Conservation (phyloP, 345 rosid genomes). For the Turnera subulata region DNA sequence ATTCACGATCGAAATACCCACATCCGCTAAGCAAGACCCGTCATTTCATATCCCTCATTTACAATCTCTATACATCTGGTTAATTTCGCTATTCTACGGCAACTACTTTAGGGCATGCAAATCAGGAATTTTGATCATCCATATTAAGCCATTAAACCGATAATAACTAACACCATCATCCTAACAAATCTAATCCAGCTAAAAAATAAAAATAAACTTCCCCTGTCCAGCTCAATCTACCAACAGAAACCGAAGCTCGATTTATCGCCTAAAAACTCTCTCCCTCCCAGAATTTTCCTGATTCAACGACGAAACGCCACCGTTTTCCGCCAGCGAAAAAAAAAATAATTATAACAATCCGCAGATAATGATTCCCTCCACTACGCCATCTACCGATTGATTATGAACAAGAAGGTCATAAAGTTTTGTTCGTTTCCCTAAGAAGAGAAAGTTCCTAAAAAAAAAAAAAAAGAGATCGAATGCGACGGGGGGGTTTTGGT, state of each 20-base stretch:
- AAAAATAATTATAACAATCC: too few relatives aligned
- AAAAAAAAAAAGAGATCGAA: too few relatives aligned
- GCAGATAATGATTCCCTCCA: not conserved
- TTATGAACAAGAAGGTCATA: not conserved
- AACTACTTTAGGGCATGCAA: not conserved
- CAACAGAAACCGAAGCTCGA: not conserved
- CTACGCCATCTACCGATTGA: constrained; percentile 9
- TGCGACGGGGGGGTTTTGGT: too few relatives aligned
- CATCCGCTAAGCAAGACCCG: not conserved
- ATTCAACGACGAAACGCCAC: too few relatives aligned
- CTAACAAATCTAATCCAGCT: not conserved
- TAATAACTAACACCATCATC: too few relatives aligned
- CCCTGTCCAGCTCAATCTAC: constrained; percentile 12
- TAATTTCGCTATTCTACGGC: not conserved
- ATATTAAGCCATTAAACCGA: too few relatives aligned
- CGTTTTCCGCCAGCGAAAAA: too few relatives aligned
- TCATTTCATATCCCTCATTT: not conserved
- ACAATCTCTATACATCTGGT: not conserved
- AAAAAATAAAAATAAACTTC: constrained; percentile 1
- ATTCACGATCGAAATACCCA: not conserved
- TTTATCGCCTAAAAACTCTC: too few relatives aligned
- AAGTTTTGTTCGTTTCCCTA: too few relatives aligned
- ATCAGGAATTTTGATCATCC: too few relatives aligned
- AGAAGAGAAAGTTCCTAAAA: too few relatives aligned
- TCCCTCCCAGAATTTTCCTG: too few relatives aligned